phyloP scores from a whole-genome alignment of 73 alveolate genomes.

The Blepharisma japonicum region DNA sequence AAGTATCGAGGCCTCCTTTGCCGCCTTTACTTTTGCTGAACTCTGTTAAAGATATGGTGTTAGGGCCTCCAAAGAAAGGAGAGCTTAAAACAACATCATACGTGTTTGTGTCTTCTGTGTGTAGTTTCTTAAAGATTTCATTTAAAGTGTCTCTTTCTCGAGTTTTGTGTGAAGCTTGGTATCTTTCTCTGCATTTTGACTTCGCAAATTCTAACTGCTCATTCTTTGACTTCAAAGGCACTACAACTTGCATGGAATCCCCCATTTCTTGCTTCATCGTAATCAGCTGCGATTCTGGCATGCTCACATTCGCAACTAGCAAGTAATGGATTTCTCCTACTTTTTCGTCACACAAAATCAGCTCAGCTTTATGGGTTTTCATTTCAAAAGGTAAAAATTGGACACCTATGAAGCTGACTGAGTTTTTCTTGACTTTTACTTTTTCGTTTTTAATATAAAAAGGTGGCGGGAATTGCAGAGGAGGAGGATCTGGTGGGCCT shows the following conservation, averaged over 20 bases:
- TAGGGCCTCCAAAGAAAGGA: constrained; percentile 20
- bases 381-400: constrained; percentile 91
- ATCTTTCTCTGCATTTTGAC: constrained; percentile 61
- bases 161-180: constrained; percentile 31
- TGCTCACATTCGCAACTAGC: constrained; percentile 89
- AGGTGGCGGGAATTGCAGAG: constrained; percentile 57
- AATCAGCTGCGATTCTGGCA: constrained; percentile 84
- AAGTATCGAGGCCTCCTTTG: neutral
- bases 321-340: constrained; percentile 97
- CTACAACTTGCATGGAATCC: constrained; percentile 59
- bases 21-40: constrained; percentile 1
- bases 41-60: neutral
- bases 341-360: constrained; percentile 87
- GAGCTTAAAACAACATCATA: neutral
- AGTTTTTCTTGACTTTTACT: constrained; percentile 63
- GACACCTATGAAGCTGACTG: constrained; percentile 73
- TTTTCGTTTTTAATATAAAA: constrained; percentile 66
- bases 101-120: neutral
- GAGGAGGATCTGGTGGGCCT: constrained; percentile 27
- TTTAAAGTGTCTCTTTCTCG: constrained; percentile 19
- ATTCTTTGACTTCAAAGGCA: constrained; percentile 50
- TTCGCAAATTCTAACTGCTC: constrained; percentile 59
- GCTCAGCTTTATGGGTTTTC: constrained; percentile 88
- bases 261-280: constrained; percentile 78
- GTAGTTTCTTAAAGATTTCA: constrained; percentile 20